Evolutionary conservation across 1,139 yeast species (phyloP).

Genomic region (Eremothecium cymbalariae): DNA sequence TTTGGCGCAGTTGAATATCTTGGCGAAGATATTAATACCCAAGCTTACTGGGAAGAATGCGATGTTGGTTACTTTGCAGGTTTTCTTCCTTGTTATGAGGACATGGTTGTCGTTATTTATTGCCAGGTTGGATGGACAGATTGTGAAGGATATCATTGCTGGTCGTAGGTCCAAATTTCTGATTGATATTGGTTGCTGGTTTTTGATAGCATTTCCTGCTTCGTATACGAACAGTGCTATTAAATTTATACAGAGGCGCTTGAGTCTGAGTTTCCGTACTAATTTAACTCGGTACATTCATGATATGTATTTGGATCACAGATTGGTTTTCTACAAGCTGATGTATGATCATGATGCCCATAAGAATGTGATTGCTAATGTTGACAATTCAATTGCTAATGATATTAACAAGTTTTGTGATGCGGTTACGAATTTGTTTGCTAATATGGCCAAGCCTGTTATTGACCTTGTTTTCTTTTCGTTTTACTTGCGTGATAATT

Average conservation of each 20-base stretch:
- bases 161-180: slow-evolving; percentile 70
- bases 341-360: slow-evolving; percentile 39
- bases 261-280: slow-evolving; percentile 79
- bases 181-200: slow-evolving; percentile 78
- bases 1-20: slow-evolving; percentile 61
- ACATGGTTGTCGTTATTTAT: slow-evolving; percentile 83
- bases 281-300: slow-evolving; percentile 80
- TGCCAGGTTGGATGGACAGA: slow-evolving; percentile 86
- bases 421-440: slow-evolving; percentile 73
- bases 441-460: slow-evolving; percentile 85
- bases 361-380: slow-evolving; percentile 39
- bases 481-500: slow-evolving; percentile 70
- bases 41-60: slow-evolving; percentile 61
- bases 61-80: slow-evolving; percentile 58
- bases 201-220: slow-evolving; percentile 85
- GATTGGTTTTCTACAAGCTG: slow-evolving; percentile 74
- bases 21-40: slow-evolving; percentile 80
- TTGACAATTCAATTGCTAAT: slow-evolving; percentile 71
- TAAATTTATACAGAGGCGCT: slow-evolving; percentile 66
- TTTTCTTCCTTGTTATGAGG: slow-evolving; percentile 66
- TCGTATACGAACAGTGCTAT: slow-evolving; percentile 89
- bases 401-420: slow-evolving; percentile 79
- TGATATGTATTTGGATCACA: slow-evolving; percentile 76
- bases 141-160: slow-evolving; percentile 81
- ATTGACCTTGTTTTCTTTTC: slow-evolving; percentile 85